phyloP scores from a whole-genome alignment of 805 yeast species.

The Spathaspora boniae region DNA sequence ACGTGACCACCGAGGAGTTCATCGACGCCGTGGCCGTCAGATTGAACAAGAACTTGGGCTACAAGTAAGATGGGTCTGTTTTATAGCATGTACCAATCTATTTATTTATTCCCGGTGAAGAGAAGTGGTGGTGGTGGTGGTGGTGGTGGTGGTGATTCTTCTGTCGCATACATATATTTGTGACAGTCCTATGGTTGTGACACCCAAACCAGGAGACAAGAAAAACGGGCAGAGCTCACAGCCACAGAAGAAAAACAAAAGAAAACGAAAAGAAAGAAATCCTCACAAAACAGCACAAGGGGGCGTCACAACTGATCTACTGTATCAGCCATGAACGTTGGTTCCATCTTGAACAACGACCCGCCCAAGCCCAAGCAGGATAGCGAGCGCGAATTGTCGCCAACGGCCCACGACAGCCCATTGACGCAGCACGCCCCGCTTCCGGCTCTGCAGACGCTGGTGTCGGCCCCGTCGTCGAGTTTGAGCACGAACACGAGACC shows the following conservation, averaged over 20 bases:
- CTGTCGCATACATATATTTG: too few relatives aligned
- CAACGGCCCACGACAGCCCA: not conserved
- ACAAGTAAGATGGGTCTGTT: slow-evolving; percentile 1
- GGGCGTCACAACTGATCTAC: too few relatives aligned
- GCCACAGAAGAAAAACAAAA: not conserved
- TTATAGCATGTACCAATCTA: not conserved
- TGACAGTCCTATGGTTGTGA: not conserved
- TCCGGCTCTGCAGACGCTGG: not conserved
- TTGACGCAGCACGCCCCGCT: not conserved
- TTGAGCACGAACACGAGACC: slow-evolving; percentile 6
- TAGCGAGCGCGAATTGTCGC: slow-evolving; percentile 4
- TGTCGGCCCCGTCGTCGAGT: slow-evolving; percentile 3
- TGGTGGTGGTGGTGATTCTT: not conserved
- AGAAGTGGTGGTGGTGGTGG: not conserved
- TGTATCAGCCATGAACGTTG: slow-evolving; percentile 34
- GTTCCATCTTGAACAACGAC: slow-evolving; percentile 35
- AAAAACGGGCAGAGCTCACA: not conserved
- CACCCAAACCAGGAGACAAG: too few relatives aligned
- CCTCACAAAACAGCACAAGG: too few relatives aligned
- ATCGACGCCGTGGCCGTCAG: slow-evolving; percentile 76
- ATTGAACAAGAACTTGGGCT: slow-evolving; percentile 38
- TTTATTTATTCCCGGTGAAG: slow-evolving; percentile 1
- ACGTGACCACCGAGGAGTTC: slow-evolving; percentile 91
- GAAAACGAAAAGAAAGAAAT: not conserved
- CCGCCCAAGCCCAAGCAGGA: slow-evolving; percentile 23